Evolutionary conservation across 208 protist genomes (phyloP).

Genomic region (Crithidia sp.): DNA sequence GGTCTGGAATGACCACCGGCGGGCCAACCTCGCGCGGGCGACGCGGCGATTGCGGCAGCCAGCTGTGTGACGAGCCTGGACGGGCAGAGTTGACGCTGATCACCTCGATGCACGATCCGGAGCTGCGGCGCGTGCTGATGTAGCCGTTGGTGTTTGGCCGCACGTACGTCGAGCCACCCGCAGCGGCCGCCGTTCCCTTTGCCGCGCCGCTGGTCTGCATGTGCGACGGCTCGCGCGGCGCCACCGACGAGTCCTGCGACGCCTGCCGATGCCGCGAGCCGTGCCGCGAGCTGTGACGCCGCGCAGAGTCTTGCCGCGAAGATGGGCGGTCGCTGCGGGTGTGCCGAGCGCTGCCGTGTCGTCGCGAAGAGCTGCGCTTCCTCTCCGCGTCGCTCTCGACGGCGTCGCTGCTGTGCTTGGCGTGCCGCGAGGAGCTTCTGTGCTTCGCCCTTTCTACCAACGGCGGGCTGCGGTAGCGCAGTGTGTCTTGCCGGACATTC

Average conservation of each 20-base stretch:
- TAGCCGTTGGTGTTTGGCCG: conserved; percentile 9
- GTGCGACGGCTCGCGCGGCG: not conserved
- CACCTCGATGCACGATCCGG: conserved; percentile 50
- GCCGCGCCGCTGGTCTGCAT: not conserved
- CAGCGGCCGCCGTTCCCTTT: not conserved
- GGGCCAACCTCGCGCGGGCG: conserved; percentile 16
- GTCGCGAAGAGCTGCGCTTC: conserved; percentile 7
- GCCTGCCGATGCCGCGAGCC: conserved; percentile 7
- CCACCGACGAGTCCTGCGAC: conserved; percentile 16
- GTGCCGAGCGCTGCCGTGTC: conserved; percentile 21
- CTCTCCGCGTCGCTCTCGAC: conserved; percentile 8
- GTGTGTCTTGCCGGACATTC: conserved; percentile 29
- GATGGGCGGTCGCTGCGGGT: conserved; percentile 18
- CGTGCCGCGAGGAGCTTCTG: conserved; percentile 13
- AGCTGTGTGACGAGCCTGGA: conserved; percentile 17
- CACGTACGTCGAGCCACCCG: conserved; percentile 22
- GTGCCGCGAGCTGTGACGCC: conserved; percentile 13
- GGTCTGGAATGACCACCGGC: conserved; percentile 20
- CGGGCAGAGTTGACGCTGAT: conserved; percentile 40
- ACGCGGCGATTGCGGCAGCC: conserved; percentile 28
- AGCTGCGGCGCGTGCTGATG: conserved; percentile 23
- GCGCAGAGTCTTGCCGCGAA: conserved; percentile 23
- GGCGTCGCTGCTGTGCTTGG: conserved; percentile 10
- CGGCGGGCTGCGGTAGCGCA: conserved; percentile 24
- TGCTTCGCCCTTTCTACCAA: conserved; percentile 6